A percentile compares a stretch with the other conserved stretches of the same genome.
Conservation (phyloP, 805 yeast genomes). For the Deakozyma indianensis region DNA sequence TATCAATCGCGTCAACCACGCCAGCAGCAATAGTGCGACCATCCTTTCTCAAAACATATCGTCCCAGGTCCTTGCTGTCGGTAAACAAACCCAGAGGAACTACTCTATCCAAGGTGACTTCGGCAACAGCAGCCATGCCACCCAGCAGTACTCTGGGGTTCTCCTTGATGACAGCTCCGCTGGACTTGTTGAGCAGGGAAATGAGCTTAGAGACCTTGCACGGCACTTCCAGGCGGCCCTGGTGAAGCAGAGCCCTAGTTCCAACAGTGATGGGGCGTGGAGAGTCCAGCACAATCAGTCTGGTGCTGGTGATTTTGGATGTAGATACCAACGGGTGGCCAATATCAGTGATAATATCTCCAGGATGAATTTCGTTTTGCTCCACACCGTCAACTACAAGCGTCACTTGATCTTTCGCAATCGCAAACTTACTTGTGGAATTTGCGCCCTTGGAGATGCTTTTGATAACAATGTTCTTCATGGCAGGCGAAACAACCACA, state of each 20-base stretch:
- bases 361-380: conserved; percentile 37
- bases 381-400: conserved; percentile 26
- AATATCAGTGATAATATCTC: conserved; percentile 48
- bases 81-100: conserved; percentile 39
- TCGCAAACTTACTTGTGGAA: conserved; percentile 24
- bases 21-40: conserved; percentile 63
- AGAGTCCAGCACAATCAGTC: conserved; percentile 49
- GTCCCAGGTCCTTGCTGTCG: conserved; percentile 40
- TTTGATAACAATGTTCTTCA: conserved; percentile 9
- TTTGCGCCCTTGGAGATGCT: conserved; percentile 14
- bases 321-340: conserved; percentile 33
- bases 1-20: conserved; percentile 20
- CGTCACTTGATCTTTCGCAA: conserved; percentile 41
- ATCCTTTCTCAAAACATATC: conserved; percentile 56
- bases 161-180: conserved; percentile 19
- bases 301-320: conserved; percentile 33
- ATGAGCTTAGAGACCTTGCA: conserved; percentile 43
- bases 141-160: conserved; percentile 47
- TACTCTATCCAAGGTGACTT: conserved; percentile 32
- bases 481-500: conserved; percentile 40
- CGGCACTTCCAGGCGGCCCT: conserved; percentile 60
- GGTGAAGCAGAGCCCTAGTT: conserved; percentile 59
- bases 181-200: conserved; percentile 19
- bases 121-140: conserved; percentile 44
- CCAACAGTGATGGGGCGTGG: conserved; percentile 68